Base-by-base conservation (phyloP, 2,329 filamentous ascomycete species). In the Microdochium paspali region DNA sequence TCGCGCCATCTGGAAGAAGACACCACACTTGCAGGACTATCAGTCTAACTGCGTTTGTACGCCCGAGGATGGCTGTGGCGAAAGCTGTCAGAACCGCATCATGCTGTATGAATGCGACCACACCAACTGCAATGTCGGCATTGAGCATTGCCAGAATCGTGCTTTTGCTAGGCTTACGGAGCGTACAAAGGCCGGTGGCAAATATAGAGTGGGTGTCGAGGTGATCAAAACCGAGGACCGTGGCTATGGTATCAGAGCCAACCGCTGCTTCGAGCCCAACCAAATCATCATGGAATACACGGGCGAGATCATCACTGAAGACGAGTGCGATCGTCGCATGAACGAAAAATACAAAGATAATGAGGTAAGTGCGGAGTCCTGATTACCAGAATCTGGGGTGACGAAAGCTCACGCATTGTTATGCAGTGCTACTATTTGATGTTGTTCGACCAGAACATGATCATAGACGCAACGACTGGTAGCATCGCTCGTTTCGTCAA, bases 381-480 rank as follows among this genome's bases (percentile, higher is more conserved):
- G 24, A 23, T 24, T 45, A 10, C 9, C 15, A 35, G 48, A 48
- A 21, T 44, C 39, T 51, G 46, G 56, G 49, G 47, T n/a, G n/a
- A n/a, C n/a, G n/a, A n/a, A n/a, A n/a, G n/a, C n/a, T n/a, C n/a
- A n/a, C n/a, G n/a, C n/a, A n/a, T n/a, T n/a, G n/a, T n/a, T n/a
- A n/a, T n/a, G n/a, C n/a, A 95, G 87, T 95, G 90, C 67, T 97
- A 95, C 66, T 98, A 98, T 65, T 74, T 98, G 45, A 98, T 98
- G 93, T 90, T 89, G 48, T 96, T 97, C 62, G 90, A 97, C 61
- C 90, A 96, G 65, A 93, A 94, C 66, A 93, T 97, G 82, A 95
- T 97, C 58, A 95, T 98, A 54, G 93, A 98, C 69, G 93, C 91
- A 28, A 96, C 90, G 24, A 89, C 88, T 48, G 93, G 93, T 58